Conservation (phyloP, 2,329 filamentous ascomycete genomes). For the Neoscytalidium dimidiatum region DNA sequence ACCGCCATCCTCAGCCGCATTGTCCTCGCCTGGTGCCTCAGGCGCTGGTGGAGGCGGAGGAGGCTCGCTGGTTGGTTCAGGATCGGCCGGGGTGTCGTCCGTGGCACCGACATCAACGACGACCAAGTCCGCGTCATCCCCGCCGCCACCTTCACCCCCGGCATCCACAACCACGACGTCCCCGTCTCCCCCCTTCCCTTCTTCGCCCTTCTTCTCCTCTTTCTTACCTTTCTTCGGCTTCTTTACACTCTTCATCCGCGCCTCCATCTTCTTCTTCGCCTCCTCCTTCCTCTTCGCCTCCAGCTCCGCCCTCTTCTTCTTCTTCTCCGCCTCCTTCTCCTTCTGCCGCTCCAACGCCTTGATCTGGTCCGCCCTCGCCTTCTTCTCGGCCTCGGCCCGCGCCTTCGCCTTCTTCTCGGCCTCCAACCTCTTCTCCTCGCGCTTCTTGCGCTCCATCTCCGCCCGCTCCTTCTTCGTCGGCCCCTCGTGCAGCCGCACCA, state of each 20-base stretch:
- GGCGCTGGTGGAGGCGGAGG: background rate
- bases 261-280: background rate
- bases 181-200: background rate
- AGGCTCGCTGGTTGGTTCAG: background rate
- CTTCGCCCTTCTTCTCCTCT: background rate
- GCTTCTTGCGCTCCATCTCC: background rate
- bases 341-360: background rate
- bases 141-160: background rate
- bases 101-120: constrained; percentile 4
- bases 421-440: background rate
- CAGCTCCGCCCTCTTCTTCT: background rate
- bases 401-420: background rate
- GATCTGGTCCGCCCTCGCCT: background rate
- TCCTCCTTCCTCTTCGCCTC: constrained; percentile 10
- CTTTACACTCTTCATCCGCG: background rate
- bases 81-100: background rate
- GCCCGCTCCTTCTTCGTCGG: constrained; percentile 7
- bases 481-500: constrained; percentile 3
- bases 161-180: background rate
- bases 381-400: background rate
- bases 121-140: background rate
- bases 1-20: background rate
- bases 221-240: constrained; percentile 3
- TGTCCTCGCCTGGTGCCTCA: background rate
- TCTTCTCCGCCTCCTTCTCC: background rate